Evolutionary conservation across 495 filamentous ascomycete species (phyloP), one percentile per base, ranked within the genome.

Genomic region (Aspergillus olivimuriae): DNA sequence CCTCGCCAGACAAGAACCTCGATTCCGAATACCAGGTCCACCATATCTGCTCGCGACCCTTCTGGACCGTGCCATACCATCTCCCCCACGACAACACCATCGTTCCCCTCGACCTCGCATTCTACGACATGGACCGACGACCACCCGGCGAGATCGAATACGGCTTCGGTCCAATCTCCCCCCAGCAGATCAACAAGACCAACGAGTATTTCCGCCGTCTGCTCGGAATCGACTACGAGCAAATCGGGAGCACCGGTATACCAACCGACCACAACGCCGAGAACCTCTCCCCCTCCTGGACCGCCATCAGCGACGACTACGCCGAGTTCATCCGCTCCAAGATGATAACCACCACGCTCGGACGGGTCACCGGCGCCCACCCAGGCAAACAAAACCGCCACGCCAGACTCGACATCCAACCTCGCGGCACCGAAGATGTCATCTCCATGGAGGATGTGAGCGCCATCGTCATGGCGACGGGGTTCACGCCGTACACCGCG

Each of bases 401-500:
- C 1, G 63, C 60, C 20, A 57, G 36, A 2, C 48, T 65, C 3
- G 64, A 65, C 2, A 69, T 69, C 1, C 30, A 73, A 4, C 57
- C 57, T 11, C 6, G 11, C 6, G 18, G 43, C 2, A 47, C 58
- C 14, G 65, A 63, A 1, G 19, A 48, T 2, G 34, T 16, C 1
- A 46, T 22, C 4, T 46, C 51, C 5, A 57, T 88, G 6, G 47
- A 69, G 7, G 68, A 84, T 26, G 65, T 92, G 19, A 79, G 78
- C 4, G 76, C 76, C 2, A 69, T 94, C 7, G 66, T 94, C 2
- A 65, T 87, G 28, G 87, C 86, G 4, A 94, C 88, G 0, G 89
- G 89, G 1, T 94, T 84, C 56, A 75, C 78, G 2, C 74, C 85
- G 0, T 63, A 72, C 7, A 55, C 71, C 0, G 78, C 82, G 0